Evolutionary conservation across 768 basidiomycete genomes (phyloP), one percentile per base, ranked within the genome.

Genomic region (Tulasnella sp.): DNA sequence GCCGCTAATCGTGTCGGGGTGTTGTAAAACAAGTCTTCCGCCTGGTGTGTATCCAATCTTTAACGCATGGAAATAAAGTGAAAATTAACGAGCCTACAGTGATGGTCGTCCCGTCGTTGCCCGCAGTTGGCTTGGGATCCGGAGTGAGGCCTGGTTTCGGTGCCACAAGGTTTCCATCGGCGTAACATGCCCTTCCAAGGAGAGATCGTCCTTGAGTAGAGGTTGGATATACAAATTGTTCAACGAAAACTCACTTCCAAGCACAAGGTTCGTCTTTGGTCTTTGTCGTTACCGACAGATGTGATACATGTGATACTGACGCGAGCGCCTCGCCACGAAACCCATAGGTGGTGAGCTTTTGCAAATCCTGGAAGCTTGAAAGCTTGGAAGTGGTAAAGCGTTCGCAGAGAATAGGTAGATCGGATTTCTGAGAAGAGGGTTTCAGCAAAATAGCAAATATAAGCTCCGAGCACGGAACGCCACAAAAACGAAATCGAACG

Each of bases 321-420:
- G 97, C 97, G 69, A 99, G 84, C 0, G 97, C 97, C 84, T 99
- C 97, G 37, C 97, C 97, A 72, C 97, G 89, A 83, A 99, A 99
- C 0, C 97, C 97, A 82, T 98, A 99, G 0, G 97, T 99, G 1
- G 88, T 86, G 42, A 99, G 86, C n/a, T 85, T 86, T 40, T 90
- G 89, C 74, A 99, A 82, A 81, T 99, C 97, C 3, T 92, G 90
- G 80, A 94, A 99, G 0, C 89, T 88, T 0, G 89, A 88, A 5
- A 99, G 84, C 81, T 99, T 99, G 3, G 95, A 97, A 0, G 97
- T 99, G 17, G 97, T 97, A 81, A 97, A 98, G 7, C 97, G 87
- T 82, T 96, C 93, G 52, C 97, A 96, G 6, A 99, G 86, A 29
- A 99, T 91, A 0, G 94, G 91, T 3, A 99, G 85, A 80, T 98